A percentile compares a stretch with the other conserved stretches of the same genome.
These are phyloP conservation scores for Komagataella kurtzmanii DNA, from an alignment of 805 yeast genomes.

Conservation along the genomic window DNA sequence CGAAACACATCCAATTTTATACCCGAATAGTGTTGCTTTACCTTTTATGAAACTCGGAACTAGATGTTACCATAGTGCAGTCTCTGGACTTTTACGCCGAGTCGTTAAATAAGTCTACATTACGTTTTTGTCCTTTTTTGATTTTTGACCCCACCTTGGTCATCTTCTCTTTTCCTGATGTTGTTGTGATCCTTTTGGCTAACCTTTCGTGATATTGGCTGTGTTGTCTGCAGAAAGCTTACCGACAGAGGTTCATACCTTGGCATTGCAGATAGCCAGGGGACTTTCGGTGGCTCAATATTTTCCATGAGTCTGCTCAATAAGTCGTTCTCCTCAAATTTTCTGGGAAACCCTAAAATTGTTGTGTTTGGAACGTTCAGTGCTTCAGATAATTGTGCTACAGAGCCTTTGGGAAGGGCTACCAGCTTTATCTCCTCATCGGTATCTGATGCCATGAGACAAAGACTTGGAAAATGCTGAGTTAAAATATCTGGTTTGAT, in stretches of 20 bases:
- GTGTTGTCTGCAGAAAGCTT: slow-evolving; percentile 29
- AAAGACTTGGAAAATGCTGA: slow-evolving; percentile 44
- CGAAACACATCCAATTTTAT: background rate
- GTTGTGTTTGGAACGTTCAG: slow-evolving; percentile 17
- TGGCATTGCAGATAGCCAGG: slow-evolving; percentile 28
- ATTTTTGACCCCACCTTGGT: background rate
- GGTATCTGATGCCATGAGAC: slow-evolving; percentile 27
- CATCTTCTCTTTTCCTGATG: background rate
- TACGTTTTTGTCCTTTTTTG: background rate
- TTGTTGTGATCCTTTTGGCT: slow-evolving; percentile 10
- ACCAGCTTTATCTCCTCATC: slow-evolving; percentile 34
- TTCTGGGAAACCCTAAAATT: slow-evolving; percentile 21
- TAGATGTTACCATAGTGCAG: background rate
- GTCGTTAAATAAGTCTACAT: background rate
- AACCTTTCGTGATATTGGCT: slow-evolving; percentile 24
- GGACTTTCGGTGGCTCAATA: slow-evolving; percentile 19
- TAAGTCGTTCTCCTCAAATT: slow-evolving; percentile 16
- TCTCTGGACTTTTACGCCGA: background rate
- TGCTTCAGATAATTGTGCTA: slow-evolving; percentile 16
- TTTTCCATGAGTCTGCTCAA: slow-evolving; percentile 3
- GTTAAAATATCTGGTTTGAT: slow-evolving; percentile 34
- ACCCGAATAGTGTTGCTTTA: background rate
- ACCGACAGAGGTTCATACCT: slow-evolving; percentile 23
- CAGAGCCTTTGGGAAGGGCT: slow-evolving; percentile 39
- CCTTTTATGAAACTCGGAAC: background rate